phyloP scores from a whole-genome alignment of 345 rosid species.

The Laguncularia racemosa region DNA sequence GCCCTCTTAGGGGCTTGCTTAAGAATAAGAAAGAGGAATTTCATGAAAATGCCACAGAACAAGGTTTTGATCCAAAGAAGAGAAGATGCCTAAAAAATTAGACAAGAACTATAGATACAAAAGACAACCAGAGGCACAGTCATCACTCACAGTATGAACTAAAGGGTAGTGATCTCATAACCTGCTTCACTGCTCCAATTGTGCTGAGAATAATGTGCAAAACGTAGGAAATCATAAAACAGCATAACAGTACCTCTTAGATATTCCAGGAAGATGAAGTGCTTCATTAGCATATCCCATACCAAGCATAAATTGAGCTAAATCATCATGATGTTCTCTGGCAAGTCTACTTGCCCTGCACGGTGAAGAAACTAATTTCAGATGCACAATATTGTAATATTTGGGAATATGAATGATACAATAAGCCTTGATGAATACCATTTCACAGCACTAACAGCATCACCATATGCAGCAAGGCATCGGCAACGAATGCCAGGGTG shows the following conservation, averaged over 20 bases:
- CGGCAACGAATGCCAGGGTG: constrained; percentile 99
- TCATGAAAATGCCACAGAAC: too few relatives aligned
- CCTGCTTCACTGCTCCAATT: too few relatives aligned
- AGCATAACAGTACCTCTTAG: constrained; percentile 59
- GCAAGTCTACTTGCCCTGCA: constrained; percentile 98
- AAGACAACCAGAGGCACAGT: too few relatives aligned
- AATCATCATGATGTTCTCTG: constrained; percentile 97
- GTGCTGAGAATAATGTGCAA: too few relatives aligned
- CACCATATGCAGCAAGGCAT: constrained; percentile 97
- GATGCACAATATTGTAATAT: constrained; percentile 7
- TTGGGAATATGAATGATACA: neutral
- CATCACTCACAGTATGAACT: too few relatives aligned
- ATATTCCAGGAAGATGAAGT: constrained; percentile 98
- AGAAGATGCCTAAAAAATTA: too few relatives aligned
- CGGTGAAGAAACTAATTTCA: constrained; percentile 10
- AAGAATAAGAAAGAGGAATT: too few relatives aligned
- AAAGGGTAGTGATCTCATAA: too few relatives aligned
- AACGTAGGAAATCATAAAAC: neutral
- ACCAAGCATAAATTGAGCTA: constrained; percentile 95
- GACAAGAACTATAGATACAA: too few relatives aligned
- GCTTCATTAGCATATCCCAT: constrained; percentile 99
- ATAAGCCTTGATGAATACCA: constrained; percentile 41
- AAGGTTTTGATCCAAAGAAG: too few relatives aligned
- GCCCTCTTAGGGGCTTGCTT: too few relatives aligned
- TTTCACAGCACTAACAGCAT: constrained; percentile 97